Conservation (phyloP, 2,329 filamentous ascomycete genomes). For the Botryosphaeria agaves region DNA sequence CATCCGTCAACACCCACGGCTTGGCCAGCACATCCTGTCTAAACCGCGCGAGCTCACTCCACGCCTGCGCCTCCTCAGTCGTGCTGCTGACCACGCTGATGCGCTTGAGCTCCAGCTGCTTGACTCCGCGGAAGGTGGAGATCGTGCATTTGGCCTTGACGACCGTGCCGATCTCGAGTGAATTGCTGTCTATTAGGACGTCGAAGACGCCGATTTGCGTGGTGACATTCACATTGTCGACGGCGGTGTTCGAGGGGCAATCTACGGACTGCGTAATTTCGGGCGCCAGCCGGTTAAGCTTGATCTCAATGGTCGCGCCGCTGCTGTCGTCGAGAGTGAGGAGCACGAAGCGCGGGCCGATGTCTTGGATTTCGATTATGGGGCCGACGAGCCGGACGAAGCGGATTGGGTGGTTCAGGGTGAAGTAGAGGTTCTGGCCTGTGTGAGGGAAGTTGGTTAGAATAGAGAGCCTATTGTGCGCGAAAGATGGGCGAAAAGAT, state of each 20-base stretch:
- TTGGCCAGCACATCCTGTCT: constrained; percentile 29
- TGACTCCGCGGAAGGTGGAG: constrained; percentile 28
- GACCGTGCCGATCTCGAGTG: constrained; percentile 28
- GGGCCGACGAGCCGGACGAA: constrained; percentile 27
- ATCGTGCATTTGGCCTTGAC: constrained; percentile 41
- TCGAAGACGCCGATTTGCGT: constrained; percentile 23
- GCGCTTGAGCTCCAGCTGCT: constrained; percentile 38
- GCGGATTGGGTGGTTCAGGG: constrained; percentile 35
- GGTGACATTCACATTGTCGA: constrained; percentile 21
- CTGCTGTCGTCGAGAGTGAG: constrained; percentile 45
- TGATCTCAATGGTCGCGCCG: constrained; percentile 38
- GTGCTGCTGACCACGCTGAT: constrained; percentile 32
- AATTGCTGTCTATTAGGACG: constrained; percentile 18
- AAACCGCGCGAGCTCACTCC: constrained; percentile 32
- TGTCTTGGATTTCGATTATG: constrained; percentile 25
- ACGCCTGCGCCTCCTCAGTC: constrained; percentile 35
- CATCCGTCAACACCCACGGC: constrained; percentile 33
- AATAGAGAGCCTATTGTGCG: too few relatives aligned
- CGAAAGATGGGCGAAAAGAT: too few relatives aligned
- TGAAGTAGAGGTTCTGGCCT: constrained; percentile 39
- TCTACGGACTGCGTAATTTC: constrained; percentile 11
- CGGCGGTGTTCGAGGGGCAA: constrained; percentile 16
- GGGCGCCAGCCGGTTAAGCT: constrained; percentile 25
- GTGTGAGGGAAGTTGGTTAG: too few relatives aligned
- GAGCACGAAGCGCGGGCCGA: constrained; percentile 21